Conservation (phyloP, 2,329 filamentous ascomycete species). For the Cladosporium sp. region DNA sequence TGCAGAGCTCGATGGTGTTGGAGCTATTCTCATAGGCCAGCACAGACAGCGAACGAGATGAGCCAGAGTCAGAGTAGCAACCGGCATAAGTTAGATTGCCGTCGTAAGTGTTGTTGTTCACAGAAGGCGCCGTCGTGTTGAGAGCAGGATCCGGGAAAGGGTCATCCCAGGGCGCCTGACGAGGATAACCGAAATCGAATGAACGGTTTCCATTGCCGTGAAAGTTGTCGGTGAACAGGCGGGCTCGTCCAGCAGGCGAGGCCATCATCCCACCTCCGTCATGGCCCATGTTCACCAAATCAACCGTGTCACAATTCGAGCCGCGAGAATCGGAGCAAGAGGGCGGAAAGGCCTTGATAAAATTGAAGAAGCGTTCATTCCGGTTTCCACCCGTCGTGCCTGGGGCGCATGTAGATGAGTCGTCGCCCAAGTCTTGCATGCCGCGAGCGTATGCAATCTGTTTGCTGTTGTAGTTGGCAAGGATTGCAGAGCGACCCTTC, state of each 20-base stretch:
- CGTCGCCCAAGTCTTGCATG: slow-evolving; percentile 30
- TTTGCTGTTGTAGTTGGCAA: slow-evolving; percentile 30
- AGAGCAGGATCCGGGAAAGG: slow-evolving; percentile 29
- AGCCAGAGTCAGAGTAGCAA: slow-evolving; percentile 30
- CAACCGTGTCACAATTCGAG: slow-evolving; percentile 31
- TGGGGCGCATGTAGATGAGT: slow-evolving; percentile 29
- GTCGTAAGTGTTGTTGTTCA: slow-evolving; percentile 27
- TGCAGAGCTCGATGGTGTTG: slow-evolving; percentile 30
- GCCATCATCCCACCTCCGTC: slow-evolving; percentile 33
- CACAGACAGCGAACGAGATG: slow-evolving; percentile 19
- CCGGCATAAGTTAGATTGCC: slow-evolving; percentile 33
- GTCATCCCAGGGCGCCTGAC: slow-evolving; percentile 28
- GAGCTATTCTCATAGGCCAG: slow-evolving; percentile 22
- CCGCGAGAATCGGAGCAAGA: slow-evolving; percentile 22
- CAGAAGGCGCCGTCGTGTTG: slow-evolving; percentile 16
- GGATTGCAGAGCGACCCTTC: slow-evolving; percentile 25
- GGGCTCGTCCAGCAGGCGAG: slow-evolving; percentile 28
- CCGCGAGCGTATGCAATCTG: slow-evolving; percentile 31
- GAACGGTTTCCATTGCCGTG: slow-evolving; percentile 28
- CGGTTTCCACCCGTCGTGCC: slow-evolving; percentile 29
- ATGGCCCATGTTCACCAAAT: slow-evolving; percentile 30
- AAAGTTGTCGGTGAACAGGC: slow-evolving; percentile 35
- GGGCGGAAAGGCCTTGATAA: slow-evolving; percentile 29
- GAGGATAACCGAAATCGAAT: slow-evolving; percentile 34
- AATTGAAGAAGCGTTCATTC: slow-evolving; percentile 36